Percentiles rank a stretch among this genome's conserved stretches.
These are phyloP conservation scores for Durotheca rogersii DNA, from an alignment of 495 filamentous ascomycete species.

Conservation along the genomic window DNA sequence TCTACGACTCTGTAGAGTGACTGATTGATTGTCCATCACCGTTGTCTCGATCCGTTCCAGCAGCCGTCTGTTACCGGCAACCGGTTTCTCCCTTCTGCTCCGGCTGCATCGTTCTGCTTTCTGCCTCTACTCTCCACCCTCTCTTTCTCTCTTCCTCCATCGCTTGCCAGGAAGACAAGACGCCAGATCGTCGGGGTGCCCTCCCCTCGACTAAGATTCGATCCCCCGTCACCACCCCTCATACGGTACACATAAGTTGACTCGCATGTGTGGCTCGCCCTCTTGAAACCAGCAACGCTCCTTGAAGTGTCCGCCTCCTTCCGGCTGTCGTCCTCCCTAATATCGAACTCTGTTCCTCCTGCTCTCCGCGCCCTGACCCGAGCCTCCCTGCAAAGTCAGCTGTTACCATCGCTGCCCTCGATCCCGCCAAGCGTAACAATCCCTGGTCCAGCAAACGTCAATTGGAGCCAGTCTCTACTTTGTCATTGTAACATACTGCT, in stretches of 20 bases:
- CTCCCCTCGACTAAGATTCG: conserved; percentile 12
- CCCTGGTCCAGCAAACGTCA: conserved; percentile 5
- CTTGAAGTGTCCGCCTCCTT: conserved; percentile 14
- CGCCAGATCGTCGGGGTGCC: too few relatives aligned
- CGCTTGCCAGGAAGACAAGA: not conserved
- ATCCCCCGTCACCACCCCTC: not conserved
- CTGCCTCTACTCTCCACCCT: too few relatives aligned
- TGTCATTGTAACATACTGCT: conserved; percentile 25
- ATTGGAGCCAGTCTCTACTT: conserved; percentile 8
- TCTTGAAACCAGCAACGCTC: conserved; percentile 13
- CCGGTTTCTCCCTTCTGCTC: too few relatives aligned
- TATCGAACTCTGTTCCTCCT: too few relatives aligned
- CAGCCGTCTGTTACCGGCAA: too few relatives aligned
- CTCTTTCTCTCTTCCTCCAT: not conserved
- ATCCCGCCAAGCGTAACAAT: too few relatives aligned
- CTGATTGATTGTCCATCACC: too few relatives aligned
- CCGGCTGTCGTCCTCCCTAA: conserved; percentile 8
- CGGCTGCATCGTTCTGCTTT: too few relatives aligned
- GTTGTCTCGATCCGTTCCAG: too few relatives aligned
- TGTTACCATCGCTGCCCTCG: not conserved
- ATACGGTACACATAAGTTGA: conserved; percentile 14
- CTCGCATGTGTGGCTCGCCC: conserved; percentile 2
- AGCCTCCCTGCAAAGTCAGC: conserved; percentile 14
- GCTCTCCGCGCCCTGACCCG: conserved; percentile 9
- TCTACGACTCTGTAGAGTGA: too few relatives aligned